Conservation (phyloP, 371 early-diverging fungal genomes). For the Furculomyces boomerangus region DNA sequence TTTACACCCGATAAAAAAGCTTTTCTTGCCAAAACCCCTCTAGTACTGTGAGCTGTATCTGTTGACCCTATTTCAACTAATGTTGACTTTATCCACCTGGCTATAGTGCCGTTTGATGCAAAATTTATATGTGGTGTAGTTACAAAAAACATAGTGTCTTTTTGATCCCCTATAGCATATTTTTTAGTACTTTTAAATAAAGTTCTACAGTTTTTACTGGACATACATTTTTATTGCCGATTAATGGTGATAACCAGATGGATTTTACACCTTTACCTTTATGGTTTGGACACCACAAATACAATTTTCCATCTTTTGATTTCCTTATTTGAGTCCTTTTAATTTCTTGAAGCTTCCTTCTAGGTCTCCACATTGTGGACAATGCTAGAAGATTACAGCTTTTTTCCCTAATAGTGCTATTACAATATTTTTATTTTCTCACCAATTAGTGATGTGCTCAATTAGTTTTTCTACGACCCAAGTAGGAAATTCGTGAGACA, state of each 20-base stretch:
- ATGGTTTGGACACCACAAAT: neutral
- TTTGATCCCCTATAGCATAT: neutral
- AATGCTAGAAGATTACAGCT: neutral
- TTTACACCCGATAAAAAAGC: neutral
- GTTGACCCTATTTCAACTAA: neutral
- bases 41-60: neutral
- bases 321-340: neutral
- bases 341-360: neutral
- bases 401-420: neutral
- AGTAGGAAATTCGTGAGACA: neutral
- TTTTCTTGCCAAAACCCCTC: neutral
- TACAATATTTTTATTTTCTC: neutral
- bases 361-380: neutral
- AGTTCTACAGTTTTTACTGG: neutral
- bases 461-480: neutral
- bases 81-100: neutral
- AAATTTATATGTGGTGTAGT: neutral
- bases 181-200: neutral
- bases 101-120: neutral
- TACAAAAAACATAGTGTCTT: neutral
- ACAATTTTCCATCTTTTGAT: neutral
- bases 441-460: neutral
- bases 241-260: neutral
- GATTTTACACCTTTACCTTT: slow-evolving; percentile 1
- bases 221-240: neutral